Conservation (phyloP, 2,329 filamentous ascomycete species). For the Aureobasidium uvarum region DNA sequence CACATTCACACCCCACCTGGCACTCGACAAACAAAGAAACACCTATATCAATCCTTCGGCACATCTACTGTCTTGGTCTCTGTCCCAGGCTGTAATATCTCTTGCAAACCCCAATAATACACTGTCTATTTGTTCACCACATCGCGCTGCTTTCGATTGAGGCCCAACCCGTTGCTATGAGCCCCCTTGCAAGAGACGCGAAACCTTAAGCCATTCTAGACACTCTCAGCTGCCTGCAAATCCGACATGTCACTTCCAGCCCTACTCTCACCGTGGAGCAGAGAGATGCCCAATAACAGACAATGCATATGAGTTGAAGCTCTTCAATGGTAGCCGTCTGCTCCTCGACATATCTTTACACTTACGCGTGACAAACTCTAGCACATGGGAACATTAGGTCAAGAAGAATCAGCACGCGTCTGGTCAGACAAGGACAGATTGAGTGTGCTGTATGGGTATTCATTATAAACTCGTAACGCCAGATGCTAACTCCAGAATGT, state of each 20-base stretch:
- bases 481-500: neutral
- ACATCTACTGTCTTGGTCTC: neutral
- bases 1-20: no score
- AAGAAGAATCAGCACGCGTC: neutral
- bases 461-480: neutral
- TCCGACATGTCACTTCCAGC: neutral
- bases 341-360: neutral
- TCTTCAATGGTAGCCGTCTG: neutral
- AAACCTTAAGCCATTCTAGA: slow-evolving; percentile 16
- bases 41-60: neutral
- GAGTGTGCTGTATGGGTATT: neutral
- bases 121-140: no score
- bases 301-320: neutral
- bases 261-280: neutral
- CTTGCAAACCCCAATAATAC: no score
- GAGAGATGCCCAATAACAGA: neutral
- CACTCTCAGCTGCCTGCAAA: neutral
- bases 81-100: neutral
- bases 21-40: slow-evolving; percentile 6
- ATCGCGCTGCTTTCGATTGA: neutral
- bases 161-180: neutral
- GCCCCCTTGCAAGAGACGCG: neutral
- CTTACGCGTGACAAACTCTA: neutral
- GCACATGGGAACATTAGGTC: neutral
- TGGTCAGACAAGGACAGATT: no score